These are phyloP conservation scores for Cucumis cinereus DNA, from an alignment of 306 rosid genomes.

Conservation along the genomic window DNA sequence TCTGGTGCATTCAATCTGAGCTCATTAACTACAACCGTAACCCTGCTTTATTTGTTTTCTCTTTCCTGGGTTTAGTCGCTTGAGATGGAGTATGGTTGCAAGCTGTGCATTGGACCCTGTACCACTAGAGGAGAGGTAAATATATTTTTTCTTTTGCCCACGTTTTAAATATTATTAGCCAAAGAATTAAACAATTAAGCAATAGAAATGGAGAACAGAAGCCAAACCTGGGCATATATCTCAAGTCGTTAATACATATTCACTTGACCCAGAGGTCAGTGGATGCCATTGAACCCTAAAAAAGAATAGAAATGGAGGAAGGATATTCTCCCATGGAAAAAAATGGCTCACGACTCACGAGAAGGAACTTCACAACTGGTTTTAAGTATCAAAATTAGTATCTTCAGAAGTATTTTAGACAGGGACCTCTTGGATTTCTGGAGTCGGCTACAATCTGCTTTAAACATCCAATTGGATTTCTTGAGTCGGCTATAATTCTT, in stretches of 20 bases:
- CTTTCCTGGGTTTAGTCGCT: constrained; percentile 40
- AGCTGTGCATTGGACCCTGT: constrained; percentile 95
- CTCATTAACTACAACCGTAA: not conserved
- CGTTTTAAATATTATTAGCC: not conserved
- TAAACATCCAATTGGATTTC: no score
- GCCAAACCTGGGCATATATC: no score
- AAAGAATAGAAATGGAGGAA: no score
- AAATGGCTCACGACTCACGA: not conserved
- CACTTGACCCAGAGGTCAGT: no score
- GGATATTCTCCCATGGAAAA: not conserved
- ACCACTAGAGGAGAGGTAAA: constrained; percentile 93
- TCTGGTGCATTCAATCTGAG: not conserved
- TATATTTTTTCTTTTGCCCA: not conserved
- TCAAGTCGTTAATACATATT: no score
- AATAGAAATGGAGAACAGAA: not conserved
- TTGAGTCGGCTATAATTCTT: no score
- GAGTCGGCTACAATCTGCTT: no score
- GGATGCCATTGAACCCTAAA: no score
- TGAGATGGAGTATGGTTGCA: constrained; percentile 81
- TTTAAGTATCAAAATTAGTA: not conserved
- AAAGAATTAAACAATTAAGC: not conserved
- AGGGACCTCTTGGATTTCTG: not conserved
- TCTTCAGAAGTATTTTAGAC: not conserved
- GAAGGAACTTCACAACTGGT: not conserved
- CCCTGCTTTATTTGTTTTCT: not conserved